Evolutionary conservation across 2,329 filamentous ascomycete species (phyloP), one percentile per base, ranked within the genome.

Genomic region (Penicillium glabrum): DNA sequence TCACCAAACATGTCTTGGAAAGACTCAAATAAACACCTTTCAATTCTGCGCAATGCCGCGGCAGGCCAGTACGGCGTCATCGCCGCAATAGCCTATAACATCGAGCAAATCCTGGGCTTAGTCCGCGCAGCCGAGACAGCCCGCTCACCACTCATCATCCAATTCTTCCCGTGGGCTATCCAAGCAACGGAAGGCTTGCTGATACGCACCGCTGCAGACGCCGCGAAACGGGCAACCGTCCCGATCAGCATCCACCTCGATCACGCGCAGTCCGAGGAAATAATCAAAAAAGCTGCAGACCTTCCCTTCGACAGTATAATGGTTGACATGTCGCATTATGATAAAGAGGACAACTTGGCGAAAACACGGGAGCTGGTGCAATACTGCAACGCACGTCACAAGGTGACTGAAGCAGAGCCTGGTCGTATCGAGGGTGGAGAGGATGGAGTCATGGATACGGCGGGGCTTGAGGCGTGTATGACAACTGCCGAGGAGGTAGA

Each of bases 131-230:
- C 87, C 56, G 86, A 89, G 71, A 80, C 81, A n/a, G 86, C 86
- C 58, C 77, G 77, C 27, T 87, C 86, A 0, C 87, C 87, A 0
- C 80, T 86, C 54, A 88, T 89, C 75, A 83, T 89, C 59, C 83
- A 88, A 33, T 82, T 89, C 61, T 89, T 89, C 71, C 87, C 87
- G 27, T 89, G 87, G 86, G 86, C 86, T 0, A 81, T 89, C 56
- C 75, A 84, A 56, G 89, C 86, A 72, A 84, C 84, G 3, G 80
- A 81, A 50, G 75, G 76, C 37, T 69, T 79, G 33, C 77, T 85
- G 27, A 78, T 84, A 21, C 74, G 27, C 9, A 29, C 27, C 10
- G 27, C 27, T 11, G 27, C 27, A 29, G 27, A 29, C 9, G 27
- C 27, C 27, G 27, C 27, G 27, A 29, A 29, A 29, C 27, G 27